Percentiles rank a stretch among this genome's conserved stretches.
Conservation (phyloP, 2,329 filamentous ascomycete genomes). For the Penicillium nordicum region DNA sequence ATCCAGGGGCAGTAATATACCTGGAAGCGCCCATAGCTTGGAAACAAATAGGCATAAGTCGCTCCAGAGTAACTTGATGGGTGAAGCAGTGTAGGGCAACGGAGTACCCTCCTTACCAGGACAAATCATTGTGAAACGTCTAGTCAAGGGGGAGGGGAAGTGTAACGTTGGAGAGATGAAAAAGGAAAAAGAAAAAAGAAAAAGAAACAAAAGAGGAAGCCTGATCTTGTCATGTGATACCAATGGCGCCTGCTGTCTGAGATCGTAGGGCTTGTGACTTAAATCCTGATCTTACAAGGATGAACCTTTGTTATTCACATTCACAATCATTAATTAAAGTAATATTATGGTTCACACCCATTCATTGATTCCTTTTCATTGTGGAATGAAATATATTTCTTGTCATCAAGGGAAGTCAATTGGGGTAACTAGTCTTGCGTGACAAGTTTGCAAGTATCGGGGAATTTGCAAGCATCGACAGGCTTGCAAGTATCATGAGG, state of each 20-base stretch:
- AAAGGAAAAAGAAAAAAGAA: background rate
- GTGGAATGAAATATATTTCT: too few relatives aligned
- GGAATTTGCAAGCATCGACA: background rate
- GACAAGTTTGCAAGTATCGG: background rate
- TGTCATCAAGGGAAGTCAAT: background rate
- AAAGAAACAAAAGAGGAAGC: background rate
- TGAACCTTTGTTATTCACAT: too few relatives aligned
- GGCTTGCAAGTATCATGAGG: too few relatives aligned
- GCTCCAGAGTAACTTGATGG: constrained; percentile 36
- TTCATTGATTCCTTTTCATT: background rate
- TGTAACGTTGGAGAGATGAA: background rate
- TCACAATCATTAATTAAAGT: background rate
- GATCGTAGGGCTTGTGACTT: background rate
- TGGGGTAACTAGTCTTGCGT: too few relatives aligned
- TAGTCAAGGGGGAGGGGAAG: background rate
- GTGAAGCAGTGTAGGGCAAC: constrained; percentile 40
- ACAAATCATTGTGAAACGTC: constrained; percentile 4
- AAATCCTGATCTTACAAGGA: background rate
- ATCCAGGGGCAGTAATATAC: constrained; percentile 57
- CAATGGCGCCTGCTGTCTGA: background rate
- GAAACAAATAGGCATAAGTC: constrained; percentile 41
- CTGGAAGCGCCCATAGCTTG: constrained; percentile 48
- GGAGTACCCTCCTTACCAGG: constrained; percentile 18
- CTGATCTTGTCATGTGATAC: constrained; percentile 5
- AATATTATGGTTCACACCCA: background rate